A percentile compares a stretch with the other conserved stretches of the same genome.
Conservation (phyloP, 768 basidiomycete genomes). For the Tephrocybe rancida region DNA sequence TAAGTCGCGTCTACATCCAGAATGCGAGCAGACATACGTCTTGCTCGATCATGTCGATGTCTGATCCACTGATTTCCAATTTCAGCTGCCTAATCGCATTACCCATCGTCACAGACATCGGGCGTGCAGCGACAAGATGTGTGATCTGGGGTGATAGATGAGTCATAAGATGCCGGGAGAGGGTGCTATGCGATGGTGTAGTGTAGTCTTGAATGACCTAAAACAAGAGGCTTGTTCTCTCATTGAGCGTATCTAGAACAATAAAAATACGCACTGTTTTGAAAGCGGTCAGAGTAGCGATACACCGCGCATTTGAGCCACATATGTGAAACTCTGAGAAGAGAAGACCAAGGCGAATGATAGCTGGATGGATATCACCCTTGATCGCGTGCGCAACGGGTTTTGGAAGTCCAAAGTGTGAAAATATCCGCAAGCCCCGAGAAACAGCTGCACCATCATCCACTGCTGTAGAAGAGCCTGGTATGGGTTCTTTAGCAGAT, state of each 20-base stretch:
- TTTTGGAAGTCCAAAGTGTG: constrained; percentile 83
- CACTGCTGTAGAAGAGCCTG: constrained; percentile 15
- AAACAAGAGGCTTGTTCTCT: constrained; percentile 5
- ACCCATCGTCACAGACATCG: constrained; percentile 93
- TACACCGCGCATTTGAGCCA: constrained; percentile 94
- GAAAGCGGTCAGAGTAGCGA: constrained; percentile 89
- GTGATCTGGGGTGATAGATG: constrained; percentile 93
- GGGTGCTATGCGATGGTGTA: constrained; percentile 83
- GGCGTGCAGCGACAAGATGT: constrained; percentile 83
- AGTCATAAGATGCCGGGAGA: constrained; percentile 90
- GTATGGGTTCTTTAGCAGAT: constrained; percentile 26
- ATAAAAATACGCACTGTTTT: constrained; percentile 67
- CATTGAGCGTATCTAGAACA: constrained; percentile 5
- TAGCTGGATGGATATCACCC: constrained; percentile 89
- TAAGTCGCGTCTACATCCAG: not conserved
- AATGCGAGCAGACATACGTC: constrained; percentile 58
- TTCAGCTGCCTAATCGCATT: constrained; percentile 95
- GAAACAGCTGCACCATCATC: constrained; percentile 43
- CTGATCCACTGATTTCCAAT: constrained; percentile 89
- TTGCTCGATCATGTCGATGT: constrained; percentile 93
- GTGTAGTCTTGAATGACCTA: constrained; percentile 91
- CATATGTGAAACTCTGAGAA: constrained; percentile 92
- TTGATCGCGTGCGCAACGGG: constrained; percentile 55
- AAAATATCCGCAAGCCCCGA: constrained; percentile 80
- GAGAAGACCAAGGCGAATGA: constrained; percentile 84